Evolutionary conservation across 2,329 filamentous ascomycete species (phyloP).

Genomic region (Fusarium oxysporum): DNA sequence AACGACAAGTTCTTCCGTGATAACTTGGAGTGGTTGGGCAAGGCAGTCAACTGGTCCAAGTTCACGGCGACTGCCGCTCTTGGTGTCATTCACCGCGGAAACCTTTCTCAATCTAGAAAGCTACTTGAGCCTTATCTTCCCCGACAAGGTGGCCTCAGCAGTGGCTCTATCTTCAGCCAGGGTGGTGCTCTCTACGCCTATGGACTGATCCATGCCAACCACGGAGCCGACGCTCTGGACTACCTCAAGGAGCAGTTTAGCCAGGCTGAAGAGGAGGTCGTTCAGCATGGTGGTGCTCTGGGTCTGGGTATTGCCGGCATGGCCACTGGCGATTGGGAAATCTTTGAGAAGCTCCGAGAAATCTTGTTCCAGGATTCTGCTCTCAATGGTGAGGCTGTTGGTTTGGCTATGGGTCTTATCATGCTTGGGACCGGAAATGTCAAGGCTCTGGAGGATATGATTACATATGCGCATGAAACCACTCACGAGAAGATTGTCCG

Average conservation of each 20-base stretch:
- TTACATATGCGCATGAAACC: constrained; percentile 96
- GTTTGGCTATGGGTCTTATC: constrained; percentile 94
- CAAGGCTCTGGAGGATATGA: constrained; percentile 94
- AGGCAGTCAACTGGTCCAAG: constrained; percentile 99
- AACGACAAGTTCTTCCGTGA: constrained; percentile 99
- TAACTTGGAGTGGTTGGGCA: constrained; percentile 97
- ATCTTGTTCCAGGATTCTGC: constrained; percentile 95
- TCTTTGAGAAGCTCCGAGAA: constrained; percentile 90
- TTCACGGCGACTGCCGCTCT: constrained; percentile 97
- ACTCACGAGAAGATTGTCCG: constrained; percentile 99
- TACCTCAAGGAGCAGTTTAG: constrained; percentile 82
- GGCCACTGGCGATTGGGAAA: constrained; percentile 90
- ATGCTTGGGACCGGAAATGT: constrained; percentile 99
- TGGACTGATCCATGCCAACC: constrained; percentile 96
- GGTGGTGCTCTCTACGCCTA: constrained; percentile 96
- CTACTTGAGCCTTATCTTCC: constrained; percentile 95
- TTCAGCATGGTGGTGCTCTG: constrained; percentile 95
- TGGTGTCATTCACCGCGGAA: constrained; percentile 96
- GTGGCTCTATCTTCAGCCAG: constrained; percentile 93
- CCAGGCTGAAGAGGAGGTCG: constrained; percentile 86
- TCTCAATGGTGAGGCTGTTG: constrained; percentile 95
- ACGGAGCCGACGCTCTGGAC: constrained; percentile 88
- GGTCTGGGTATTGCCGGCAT: constrained; percentile 97
- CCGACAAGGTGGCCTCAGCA: constrained; percentile 76
- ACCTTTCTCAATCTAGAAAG: constrained; percentile 92